Evolutionary conservation across 2,329 filamentous ascomycete species (phyloP).

Genomic region (Colletotrichum agaves): DNA sequence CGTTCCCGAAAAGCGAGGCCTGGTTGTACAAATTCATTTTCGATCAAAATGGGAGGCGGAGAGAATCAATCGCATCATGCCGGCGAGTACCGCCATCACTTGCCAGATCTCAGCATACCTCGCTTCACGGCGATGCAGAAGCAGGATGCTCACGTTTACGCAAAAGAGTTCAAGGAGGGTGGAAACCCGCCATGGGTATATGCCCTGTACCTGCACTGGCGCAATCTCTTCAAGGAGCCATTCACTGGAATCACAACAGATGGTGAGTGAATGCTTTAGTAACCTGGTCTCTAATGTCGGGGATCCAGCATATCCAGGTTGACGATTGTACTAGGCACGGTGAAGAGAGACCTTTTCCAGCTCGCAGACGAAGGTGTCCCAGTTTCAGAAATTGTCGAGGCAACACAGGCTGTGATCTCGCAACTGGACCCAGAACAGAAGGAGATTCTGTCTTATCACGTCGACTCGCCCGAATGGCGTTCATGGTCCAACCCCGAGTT

Average conservation of each 20-base stretch:
- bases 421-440: constrained; percentile 61
- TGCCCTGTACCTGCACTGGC: constrained; percentile 69
- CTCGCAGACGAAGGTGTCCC: constrained; percentile 73
- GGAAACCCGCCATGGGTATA: constrained; percentile 75
- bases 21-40: neutral
- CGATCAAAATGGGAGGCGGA: neutral
- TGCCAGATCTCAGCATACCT: constrained; percentile 69
- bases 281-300: no score
- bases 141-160: constrained; percentile 72
- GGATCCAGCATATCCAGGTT: neutral
- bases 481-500: constrained; percentile 80
- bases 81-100: constrained; percentile 64
- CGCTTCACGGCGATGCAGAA: constrained; percentile 72
- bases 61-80: constrained; percentile 13
- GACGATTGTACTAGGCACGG: constrained; percentile 51
- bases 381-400: constrained; percentile 65
- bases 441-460: constrained; percentile 63
- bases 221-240: constrained; percentile 69
- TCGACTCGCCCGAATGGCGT: constrained; percentile 78
- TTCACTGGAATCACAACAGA: constrained; percentile 78
- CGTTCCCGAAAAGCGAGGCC: no score
- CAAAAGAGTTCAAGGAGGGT: constrained; percentile 66
- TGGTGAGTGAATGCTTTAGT: constrained; percentile 53
- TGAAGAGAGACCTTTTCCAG: constrained; percentile 65
- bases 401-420: constrained; percentile 57